Percentiles rank a stretch among this genome's conserved stretches.
Conservation (phyloP, 1,284 basidiomycete genomes). For the Leccinum ponderosum region DNA sequence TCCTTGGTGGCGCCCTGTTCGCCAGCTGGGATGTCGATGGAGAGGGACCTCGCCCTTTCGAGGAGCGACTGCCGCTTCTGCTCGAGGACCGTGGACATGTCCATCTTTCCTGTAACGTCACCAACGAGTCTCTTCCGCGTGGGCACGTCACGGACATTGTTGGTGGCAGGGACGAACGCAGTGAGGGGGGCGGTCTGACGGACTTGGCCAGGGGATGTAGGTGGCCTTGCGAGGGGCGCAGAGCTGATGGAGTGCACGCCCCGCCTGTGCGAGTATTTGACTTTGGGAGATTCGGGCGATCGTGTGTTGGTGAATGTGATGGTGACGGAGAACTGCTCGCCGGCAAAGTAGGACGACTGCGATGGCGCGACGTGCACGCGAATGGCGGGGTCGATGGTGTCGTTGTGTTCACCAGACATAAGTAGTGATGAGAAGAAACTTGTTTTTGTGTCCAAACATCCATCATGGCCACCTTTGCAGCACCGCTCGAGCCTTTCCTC, state of each 20-base stretch:
- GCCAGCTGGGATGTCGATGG: constrained; percentile 51
- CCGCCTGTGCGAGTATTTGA: constrained; percentile 56
- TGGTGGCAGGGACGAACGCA: constrained; percentile 22
- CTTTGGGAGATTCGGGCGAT: constrained; percentile 45
- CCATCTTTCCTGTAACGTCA: constrained; percentile 22
- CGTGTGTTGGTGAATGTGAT: constrained; percentile 88
- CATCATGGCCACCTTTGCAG: constrained; percentile 46
- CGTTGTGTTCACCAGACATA: constrained; percentile 25
- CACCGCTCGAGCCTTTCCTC: constrained; percentile 83
- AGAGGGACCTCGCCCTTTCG: constrained; percentile 54
- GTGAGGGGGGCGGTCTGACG: constrained; percentile 39
- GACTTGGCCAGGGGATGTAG: constrained; percentile 73
- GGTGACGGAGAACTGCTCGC: constrained; percentile 82
- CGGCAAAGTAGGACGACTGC: constrained; percentile 91
- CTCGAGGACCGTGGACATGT: constrained; percentile 29
- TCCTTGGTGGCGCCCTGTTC: constrained; percentile 28
- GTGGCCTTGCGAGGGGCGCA: constrained; percentile 70
- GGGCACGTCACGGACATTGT: constrained; percentile 21
- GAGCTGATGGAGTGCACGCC: constrained; percentile 75
- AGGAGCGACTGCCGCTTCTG: constrained; percentile 31
- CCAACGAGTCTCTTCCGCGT: constrained; percentile 31
- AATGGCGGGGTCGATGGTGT: constrained; percentile 47
- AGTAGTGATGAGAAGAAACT: neutral
- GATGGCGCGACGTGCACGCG: constrained; percentile 73
- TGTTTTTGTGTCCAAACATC: constrained; percentile 19